Percentiles rank a stretch among this genome's conserved stretches.
These are phyloP conservation scores for Seminavis robusta DNA, from an alignment of 108 stramenopile species.

Conservation along the genomic window DNA sequence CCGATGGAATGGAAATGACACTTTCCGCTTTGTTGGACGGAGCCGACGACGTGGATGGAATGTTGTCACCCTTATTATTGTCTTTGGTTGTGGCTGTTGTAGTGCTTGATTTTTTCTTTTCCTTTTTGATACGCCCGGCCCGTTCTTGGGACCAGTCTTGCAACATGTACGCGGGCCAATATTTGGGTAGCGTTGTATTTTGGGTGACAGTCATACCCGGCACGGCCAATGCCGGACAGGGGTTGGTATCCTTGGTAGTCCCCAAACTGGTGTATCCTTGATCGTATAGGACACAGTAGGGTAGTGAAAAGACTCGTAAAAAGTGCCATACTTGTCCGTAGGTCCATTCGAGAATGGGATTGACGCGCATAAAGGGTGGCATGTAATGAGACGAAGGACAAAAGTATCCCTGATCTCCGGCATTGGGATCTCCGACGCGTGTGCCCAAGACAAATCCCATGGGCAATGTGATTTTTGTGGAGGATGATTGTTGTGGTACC, in stretches of 20 bases:
- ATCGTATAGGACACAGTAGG: slow-evolving; percentile 95
- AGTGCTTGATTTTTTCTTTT: slow-evolving; percentile 9
- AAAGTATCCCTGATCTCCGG: slow-evolving; percentile 69
- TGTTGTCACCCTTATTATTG: background rate
- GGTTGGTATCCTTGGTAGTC: slow-evolving; percentile 82
- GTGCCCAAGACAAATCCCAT: slow-evolving; percentile 96
- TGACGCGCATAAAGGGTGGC: slow-evolving; percentile 98
- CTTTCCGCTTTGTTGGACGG: background rate
- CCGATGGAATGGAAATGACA: background rate
- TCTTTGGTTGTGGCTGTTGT: background rate
- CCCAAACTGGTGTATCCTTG: slow-evolving; percentile 96
- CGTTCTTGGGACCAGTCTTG: slow-evolving; percentile 79
- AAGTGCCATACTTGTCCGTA: slow-evolving; percentile 94
- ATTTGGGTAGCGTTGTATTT: slow-evolving; percentile 30
- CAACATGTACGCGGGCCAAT: slow-evolving; percentile 88
- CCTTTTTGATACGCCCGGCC: slow-evolving; percentile 60
- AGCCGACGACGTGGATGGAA: background rate
- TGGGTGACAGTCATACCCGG: slow-evolving; percentile 1
- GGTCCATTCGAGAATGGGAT: slow-evolving; percentile 93
- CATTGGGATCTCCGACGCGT: slow-evolving; percentile 92
- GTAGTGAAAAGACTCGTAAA: slow-evolving; percentile 78
- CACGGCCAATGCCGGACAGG: slow-evolving; percentile 86
- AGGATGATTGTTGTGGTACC: background rate
- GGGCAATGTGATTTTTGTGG: slow-evolving; percentile 33
- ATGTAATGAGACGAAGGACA: slow-evolving; percentile 84